These are phyloP conservation scores for Sphagnurus paluster DNA, from an alignment of 1,284 basidiomycete genomes.

Conservation along the genomic window DNA sequence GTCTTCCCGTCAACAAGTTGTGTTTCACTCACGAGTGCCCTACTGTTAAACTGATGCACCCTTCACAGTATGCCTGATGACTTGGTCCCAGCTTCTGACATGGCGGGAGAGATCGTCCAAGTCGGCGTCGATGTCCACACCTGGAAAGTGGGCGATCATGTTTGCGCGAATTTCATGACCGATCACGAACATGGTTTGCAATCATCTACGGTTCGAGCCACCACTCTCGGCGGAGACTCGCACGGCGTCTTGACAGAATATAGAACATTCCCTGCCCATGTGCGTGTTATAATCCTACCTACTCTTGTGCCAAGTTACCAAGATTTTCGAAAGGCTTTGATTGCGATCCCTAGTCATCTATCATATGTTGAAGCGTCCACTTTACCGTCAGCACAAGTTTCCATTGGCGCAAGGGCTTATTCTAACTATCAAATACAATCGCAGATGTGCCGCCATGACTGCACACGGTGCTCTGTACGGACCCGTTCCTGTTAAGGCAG, in stretches of 20 bases:
- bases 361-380: conserved; percentile 53
- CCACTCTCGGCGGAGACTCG: conserved; percentile 46
- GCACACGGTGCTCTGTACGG: conserved; percentile 51
- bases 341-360: conserved; percentile 45
- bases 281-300: conserved; percentile 20
- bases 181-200: conserved; percentile 42
- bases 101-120: conserved; percentile 59
- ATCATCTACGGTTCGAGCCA: conserved; percentile 29
- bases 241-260: conserved; percentile 61
- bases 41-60: no score
- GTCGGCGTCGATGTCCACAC: conserved; percentile 51
- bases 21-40: not conserved
- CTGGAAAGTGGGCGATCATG: conserved; percentile 57
- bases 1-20: conserved; percentile 25
- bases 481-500: conserved; percentile 41
- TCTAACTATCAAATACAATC: not conserved
- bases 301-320: not conserved
- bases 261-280: conserved; percentile 43
- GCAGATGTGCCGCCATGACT: conserved; percentile 49
- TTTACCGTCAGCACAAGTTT: conserved; percentile 39
- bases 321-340: conserved; percentile 32
- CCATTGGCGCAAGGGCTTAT: not conserved
- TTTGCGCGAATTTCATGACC: conserved; percentile 45
- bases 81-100: conserved; percentile 58
- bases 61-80: conserved; percentile 19